Evolutionary conservation across 129 eudicot genomes (phyloP).

Genomic region (Glebionis coronaria): DNA sequence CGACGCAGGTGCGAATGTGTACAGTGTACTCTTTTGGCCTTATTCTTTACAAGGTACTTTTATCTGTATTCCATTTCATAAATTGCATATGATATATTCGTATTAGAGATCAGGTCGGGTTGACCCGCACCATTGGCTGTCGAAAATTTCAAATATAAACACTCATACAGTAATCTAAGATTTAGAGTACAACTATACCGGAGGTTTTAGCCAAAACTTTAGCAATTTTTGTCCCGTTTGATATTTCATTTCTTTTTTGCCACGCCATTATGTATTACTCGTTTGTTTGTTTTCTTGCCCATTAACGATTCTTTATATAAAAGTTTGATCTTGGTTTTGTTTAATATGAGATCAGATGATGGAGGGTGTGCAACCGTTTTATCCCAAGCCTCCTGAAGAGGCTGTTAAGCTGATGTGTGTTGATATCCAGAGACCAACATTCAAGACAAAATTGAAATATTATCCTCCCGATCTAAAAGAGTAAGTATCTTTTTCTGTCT

Average conservation of each 20-base stretch:
- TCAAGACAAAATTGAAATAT: constrained; percentile 69
- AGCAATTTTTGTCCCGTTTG: too few species aligned
- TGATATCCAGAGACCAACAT: constrained; percentile 70
- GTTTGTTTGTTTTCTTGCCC: not conserved
- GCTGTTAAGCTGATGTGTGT: constrained; percentile 64
- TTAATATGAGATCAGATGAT: constrained; percentile 57
- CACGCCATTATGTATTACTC: constrained; percentile 9
- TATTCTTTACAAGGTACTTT: too few species aligned
- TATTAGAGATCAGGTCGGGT: too few species aligned
- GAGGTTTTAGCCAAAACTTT: not conserved
- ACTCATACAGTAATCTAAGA: too few species aligned
- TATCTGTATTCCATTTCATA: too few species aligned
- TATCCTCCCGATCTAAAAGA: constrained; percentile 80
- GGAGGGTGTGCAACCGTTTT: constrained; percentile 84
- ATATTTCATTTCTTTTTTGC: not conserved
- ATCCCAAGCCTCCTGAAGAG: constrained; percentile 76
- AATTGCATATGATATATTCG: too few species aligned
- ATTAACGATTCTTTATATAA: not conserved
- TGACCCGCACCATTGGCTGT: too few species aligned
- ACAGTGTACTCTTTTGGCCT: too few species aligned
- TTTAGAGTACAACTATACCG: not conserved
- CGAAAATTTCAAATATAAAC: too few species aligned
- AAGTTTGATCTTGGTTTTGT: not conserved
- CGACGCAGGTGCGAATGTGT: too few species aligned
- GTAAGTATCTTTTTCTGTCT: constrained; percentile 41